Evolutionary conservation across 306 rosid genomes (phyloP), one percentile per base, ranked within the genome.

Genomic region (Begonia loranthoides): DNA sequence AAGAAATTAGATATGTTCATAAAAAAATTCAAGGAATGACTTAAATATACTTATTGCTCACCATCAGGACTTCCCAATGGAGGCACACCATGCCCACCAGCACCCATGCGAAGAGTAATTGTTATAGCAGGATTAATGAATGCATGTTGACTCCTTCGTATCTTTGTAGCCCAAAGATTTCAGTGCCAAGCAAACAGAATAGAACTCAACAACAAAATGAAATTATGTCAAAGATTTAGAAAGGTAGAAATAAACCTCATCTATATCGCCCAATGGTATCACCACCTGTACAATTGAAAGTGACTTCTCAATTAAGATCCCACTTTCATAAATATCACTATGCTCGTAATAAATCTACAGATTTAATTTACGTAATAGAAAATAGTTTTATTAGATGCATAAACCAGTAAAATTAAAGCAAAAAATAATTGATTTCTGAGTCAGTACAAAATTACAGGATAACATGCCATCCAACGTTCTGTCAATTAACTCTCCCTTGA

Each of bases 21-120:
- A 17, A 21, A 47, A 9, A 6, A 17, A 33, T 41, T 41, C 13
- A 19, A 28, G 36, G 36, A 28, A 28, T 28, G 1, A 8, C 36
- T 28, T 4, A 28, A 28, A 28, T 5, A 28, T 28, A 7, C 9
- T 28, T 28, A 55, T 67, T 51, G 73, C 96, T 76, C 58, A 90
- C 97, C 97, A 78, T 90, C 97, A 62, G 97, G 97, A 69, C 87
- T 85, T 73, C 97, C 97, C 67, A 90, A 68, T 56, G 95, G 97
- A 74, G 97, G 97, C 48, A 90, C 97, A 45, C 97, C 97, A 60
- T 85, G 94, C 70, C 97, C 97, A 68, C 95, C 97, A 61, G 97
- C 94, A 72, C 97, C 97, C 97, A 82, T 76, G 55, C 94, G 94
- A 58, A 90, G 87, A 64, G 80, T 78, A 56, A 90, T 85, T 55